A percentile compares a stretch with the other conserved stretches of the same genome.
Conservation (phyloP, 2,329 filamentous ascomycete species). For the Fusarium begoniae region DNA sequence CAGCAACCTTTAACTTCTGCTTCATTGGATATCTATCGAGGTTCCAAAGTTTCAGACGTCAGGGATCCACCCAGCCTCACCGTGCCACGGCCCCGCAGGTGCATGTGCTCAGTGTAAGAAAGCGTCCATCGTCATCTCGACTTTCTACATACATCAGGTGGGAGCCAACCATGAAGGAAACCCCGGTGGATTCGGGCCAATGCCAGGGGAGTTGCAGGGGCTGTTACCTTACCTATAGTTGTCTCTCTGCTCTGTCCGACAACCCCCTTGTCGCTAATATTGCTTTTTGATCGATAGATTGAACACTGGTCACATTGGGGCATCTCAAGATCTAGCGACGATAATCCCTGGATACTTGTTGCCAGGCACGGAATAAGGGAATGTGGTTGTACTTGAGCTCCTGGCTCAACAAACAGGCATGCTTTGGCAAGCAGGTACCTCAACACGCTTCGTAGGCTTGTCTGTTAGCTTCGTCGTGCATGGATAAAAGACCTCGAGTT, state of each 20-base stretch:
- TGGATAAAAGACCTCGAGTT: constrained; percentile 1
- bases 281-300: constrained; percentile 39
- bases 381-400: background rate
- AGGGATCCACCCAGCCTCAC: constrained; percentile 42
- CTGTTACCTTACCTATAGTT: background rate
- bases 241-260: constrained; percentile 13
- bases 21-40: constrained; percentile 38
- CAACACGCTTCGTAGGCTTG: background rate
- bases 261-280: constrained; percentile 30
- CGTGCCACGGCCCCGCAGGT: constrained; percentile 40
- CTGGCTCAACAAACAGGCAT: background rate
- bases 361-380: background rate
- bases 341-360: constrained; percentile 29
- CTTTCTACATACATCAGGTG: constrained; percentile 28
- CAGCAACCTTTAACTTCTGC: constrained; percentile 31
- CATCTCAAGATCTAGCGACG: constrained; percentile 15
- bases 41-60: constrained; percentile 36
- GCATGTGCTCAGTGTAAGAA: constrained; percentile 34
- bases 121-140: constrained; percentile 39
- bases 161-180: constrained; percentile 29
- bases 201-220: constrained; percentile 18
- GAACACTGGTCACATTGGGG: constrained; percentile 18
- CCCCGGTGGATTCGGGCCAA: constrained; percentile 29
- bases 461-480: background rate
- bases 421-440: background rate